Evolutionary conservation across 2,329 filamentous ascomycete genomes (phyloP).

Genomic region (Rhynchosporium secalis): DNA sequence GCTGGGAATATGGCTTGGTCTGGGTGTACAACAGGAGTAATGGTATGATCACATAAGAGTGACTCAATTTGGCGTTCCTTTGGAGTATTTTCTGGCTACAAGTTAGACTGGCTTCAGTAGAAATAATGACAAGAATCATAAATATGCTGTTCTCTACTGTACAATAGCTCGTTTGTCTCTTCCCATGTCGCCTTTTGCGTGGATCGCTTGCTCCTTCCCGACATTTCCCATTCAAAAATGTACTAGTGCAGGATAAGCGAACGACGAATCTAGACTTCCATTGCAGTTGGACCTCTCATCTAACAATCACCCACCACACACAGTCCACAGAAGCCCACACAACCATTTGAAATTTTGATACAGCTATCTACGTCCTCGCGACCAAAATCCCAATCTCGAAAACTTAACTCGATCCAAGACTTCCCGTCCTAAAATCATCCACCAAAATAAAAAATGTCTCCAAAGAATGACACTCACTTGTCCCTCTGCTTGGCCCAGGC

Average conservation of each 20-base stretch:
- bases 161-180: not conserved
- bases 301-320: not conserved
- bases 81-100: not conserved
- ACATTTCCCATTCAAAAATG: not conserved
- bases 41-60: slow-evolving; percentile 7
- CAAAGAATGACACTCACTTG: slow-evolving; percentile 48
- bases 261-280: not conserved
- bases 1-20: not conserved
- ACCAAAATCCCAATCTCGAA: not conserved
- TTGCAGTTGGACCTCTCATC: not conserved
- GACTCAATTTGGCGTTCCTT: slow-evolving; percentile 14
- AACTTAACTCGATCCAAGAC: not conserved
- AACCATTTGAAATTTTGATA: not conserved
- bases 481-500: slow-evolving; percentile 54
- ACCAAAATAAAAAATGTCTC: slow-evolving; percentile 28
- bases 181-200: not conserved
- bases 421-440: not conserved
- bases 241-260: not conserved
- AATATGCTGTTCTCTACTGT: not conserved
- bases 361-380: not conserved
- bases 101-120: slow-evolving; percentile 1
- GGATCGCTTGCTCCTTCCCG: slow-evolving; percentile 6
- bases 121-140: not conserved
- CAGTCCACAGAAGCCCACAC: slow-evolving; percentile 2
- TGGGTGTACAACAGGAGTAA: slow-evolving; percentile 9